Percentiles rank a stretch among this genome's conserved stretches.
Evolutionary conservation across 1,284 basidiomycete genomes (phyloP).

Genomic region (Inonotus obliquus): DNA sequence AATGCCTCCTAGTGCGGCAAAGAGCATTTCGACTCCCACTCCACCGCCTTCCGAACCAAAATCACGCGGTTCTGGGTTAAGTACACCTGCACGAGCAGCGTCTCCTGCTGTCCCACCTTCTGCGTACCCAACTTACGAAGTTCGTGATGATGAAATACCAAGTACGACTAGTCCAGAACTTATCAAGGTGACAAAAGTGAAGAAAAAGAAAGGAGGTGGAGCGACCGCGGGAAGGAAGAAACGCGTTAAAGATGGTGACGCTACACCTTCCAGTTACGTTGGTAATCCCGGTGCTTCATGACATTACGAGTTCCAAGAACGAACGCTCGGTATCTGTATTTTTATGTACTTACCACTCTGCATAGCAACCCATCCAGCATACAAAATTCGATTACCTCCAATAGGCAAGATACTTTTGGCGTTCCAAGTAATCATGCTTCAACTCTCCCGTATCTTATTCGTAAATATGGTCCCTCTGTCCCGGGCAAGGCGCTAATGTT

Average conservation of each 20-base stretch:
- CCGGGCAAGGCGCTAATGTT: not conserved
- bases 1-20: conserved; percentile 66
- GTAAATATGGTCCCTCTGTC: not conserved
- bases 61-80: conserved; percentile 22
- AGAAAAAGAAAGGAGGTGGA: conserved; percentile 71
- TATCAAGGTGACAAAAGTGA: conserved; percentile 67
- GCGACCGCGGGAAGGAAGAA: conserved; percentile 55
- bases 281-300: not conserved
- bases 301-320: not conserved
- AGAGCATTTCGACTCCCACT: conserved; percentile 19
- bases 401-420: not conserved
- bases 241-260: conserved; percentile 34
- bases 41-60: conserved; percentile 21
- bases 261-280: not conserved
- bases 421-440: not conserved
- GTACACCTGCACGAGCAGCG: not conserved
- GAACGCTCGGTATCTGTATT: not conserved
- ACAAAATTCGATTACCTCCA: not conserved
- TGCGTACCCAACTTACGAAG: conserved; percentile 59
- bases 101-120: conserved; percentile 29
- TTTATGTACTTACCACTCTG: not conserved
- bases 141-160: conserved; percentile 42
- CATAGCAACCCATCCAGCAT: not conserved
- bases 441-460: not conserved
- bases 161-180: conserved; percentile 56